Percentiles rank a stretch among this genome's conserved stretches.
These are phyloP conservation scores for Tanacetum coccineum DNA, from an alignment of 129 eudicot genomes.

Conservation along the genomic window DNA sequence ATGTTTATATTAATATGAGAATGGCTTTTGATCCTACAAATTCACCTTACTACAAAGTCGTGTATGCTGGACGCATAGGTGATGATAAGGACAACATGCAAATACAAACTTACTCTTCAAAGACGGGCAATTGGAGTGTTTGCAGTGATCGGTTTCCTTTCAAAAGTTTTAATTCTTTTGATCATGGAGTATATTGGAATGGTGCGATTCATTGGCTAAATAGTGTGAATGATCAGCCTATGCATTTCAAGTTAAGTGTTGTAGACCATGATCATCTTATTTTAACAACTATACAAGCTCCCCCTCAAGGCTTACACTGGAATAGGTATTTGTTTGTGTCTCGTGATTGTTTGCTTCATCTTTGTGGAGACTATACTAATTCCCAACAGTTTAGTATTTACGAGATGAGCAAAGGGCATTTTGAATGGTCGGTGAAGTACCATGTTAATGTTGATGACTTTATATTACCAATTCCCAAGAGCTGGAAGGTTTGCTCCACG, in stretches of 20 bases:
- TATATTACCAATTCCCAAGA: neutral
- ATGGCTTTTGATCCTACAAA: neutral
- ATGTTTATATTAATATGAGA: neutral
- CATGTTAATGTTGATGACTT: neutral
- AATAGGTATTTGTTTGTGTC: neutral
- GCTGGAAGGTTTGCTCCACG: neutral
- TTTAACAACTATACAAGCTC: neutral
- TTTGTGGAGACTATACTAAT: neutral
- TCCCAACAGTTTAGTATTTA: neutral
- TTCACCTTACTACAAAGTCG: neutral
- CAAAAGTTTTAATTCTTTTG: neutral
- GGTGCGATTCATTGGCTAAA: neutral
- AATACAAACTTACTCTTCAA: slow-evolving; percentile 1
- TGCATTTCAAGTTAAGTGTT: neutral
- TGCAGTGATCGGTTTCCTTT: neutral
- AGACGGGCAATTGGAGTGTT: slow-evolving; percentile 2
- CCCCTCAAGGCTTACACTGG: neutral
- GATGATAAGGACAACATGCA: neutral
- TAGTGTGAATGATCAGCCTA: neutral
- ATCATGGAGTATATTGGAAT: neutral
- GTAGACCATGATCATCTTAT: neutral
- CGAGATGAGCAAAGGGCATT: neutral
- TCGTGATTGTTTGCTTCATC: neutral
- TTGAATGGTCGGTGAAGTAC: neutral
- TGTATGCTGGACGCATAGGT: neutral